Evolutionary conservation across 2,329 filamentous ascomycete species (phyloP), one percentile per base, ranked within the genome.

Genomic region (Colletotrichum caudatum): DNA sequence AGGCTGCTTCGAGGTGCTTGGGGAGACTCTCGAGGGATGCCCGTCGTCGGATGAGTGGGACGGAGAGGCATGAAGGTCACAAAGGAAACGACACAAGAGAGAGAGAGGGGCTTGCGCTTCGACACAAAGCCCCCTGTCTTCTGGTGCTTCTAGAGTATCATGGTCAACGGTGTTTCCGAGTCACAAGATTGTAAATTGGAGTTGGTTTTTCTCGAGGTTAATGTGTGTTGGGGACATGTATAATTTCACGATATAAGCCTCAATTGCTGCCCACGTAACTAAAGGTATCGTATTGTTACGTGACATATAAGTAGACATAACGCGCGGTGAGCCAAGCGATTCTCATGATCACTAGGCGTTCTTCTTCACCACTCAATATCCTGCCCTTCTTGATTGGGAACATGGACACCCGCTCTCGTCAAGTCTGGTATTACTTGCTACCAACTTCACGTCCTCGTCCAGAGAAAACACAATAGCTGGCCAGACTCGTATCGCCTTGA

Each of bases 201-300:
- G 7, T n/a, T 7, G 9, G n/a, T n/a, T 11, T 11, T 11, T 11
- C n/a, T 4, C 11, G 4, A 20, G 1, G 1, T 11, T n/a, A 5
- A 11, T 3, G 8, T 9, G n/a, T n/a, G 1, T 11, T 12, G 1
- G 20, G 3, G 44, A 9, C 2, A 4, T n/a, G 8, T 9, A 11
- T 7, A n/a, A n/a, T n/a, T n/a, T n/a, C n/a, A n/a, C n/a, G n/a
- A n/a, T n/a, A n/a, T n/a, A n/a, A n/a, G n/a, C n/a, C n/a, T n/a
- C n/a, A n/a, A n/a, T n/a, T n/a, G n/a, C n/a, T n/a, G n/a, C n/a
- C n/a, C n/a, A n/a, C n/a, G n/a, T n/a, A n/a, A n/a, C n/a, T n/a
- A n/a, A n/a, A n/a, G n/a, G n/a, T n/a, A n/a, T n/a, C n/a, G n/a
- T n/a, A n/a, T n/a, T n/a, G n/a, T n/a, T n/a, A n/a, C n/a, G n/a